A percentile compares a stretch with the other conserved stretches of the same genome.
Evolutionary conservation across 768 basidiomycete species (phyloP).

Genomic region (Tricholoma hemisulphureum): DNA sequence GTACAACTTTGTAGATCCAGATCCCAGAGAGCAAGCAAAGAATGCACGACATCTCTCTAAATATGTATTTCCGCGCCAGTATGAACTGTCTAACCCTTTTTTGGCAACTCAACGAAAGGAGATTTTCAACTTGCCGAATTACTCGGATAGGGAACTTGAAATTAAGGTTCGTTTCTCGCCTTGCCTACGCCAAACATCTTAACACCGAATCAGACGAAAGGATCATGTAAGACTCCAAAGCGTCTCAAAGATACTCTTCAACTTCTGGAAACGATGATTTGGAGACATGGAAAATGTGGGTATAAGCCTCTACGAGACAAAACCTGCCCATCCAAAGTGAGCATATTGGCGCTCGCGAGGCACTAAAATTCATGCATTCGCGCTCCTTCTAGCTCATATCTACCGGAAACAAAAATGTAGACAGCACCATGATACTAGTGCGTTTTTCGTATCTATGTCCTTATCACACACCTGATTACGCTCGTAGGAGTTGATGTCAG

Average conservation of each 20-base stretch:
- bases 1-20: conserved; percentile 39
- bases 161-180: conserved; percentile 51
- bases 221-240: conserved; percentile 68
- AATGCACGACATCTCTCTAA: conserved; percentile 68
- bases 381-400: conserved; percentile 38
- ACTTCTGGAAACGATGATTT: conserved; percentile 59
- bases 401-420: conserved; percentile 43
- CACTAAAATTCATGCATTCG: background rate
- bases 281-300: conserved; percentile 66
- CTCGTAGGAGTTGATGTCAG: conserved; percentile 72
- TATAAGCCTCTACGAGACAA: conserved; percentile 64
- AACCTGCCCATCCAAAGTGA: conserved; percentile 80
- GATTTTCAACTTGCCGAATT: conserved; percentile 45
- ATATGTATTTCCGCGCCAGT: conserved; percentile 84
- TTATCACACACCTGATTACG: background rate
- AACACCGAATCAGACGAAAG: conserved; percentile 31
- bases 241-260: conserved; percentile 56
- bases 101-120: conserved; percentile 18
- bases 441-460: conserved; percentile 5
- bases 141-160: conserved; percentile 61
- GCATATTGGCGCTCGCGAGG: conserved; percentile 1
- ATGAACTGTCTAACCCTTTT: conserved; percentile 65
- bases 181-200: background rate
- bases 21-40: conserved; percentile 45
- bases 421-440: conserved; percentile 66